Evolutionary conservation across 106 monocot species (phyloP).

Genomic region (Hemerocallis citrina): DNA sequence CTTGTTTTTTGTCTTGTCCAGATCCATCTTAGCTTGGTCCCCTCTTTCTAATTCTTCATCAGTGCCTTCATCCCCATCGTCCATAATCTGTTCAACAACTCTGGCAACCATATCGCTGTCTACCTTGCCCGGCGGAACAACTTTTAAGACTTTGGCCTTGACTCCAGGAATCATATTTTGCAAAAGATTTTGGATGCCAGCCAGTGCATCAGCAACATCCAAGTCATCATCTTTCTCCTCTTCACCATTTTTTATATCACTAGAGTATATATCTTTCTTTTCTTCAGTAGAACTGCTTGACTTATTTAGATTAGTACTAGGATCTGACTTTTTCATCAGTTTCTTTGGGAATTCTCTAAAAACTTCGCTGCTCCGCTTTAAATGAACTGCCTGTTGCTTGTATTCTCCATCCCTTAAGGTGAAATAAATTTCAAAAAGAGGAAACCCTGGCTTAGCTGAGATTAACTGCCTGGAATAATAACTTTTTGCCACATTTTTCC

Average conservation of each 20-base stretch:
- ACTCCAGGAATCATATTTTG: slow-evolving; percentile 68
- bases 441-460: no score
- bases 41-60: slow-evolving; percentile 45
- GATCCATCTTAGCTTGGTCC: no score
- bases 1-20: no score
- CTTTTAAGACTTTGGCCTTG: slow-evolving; percentile 71
- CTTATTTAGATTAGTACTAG: slow-evolving; percentile 23
- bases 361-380: slow-evolving; percentile 34
- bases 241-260: slow-evolving; percentile 35
- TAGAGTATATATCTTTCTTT: slow-evolving; percentile 22
- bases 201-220: slow-evolving; percentile 41
- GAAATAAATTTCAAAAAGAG: no score
- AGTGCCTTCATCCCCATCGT: slow-evolving; percentile 60
- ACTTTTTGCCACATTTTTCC: slow-evolving; percentile 93
- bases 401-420: no score
- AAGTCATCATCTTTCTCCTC: slow-evolving; percentile 52
- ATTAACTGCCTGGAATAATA: slow-evolving; percentile 92
- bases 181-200: slow-evolving; percentile 51
- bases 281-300: slow-evolving; percentile 26
- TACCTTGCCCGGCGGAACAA: slow-evolving; percentile 58
- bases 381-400: slow-evolving; percentile 88
- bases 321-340: slow-evolving; percentile 5
- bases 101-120: slow-evolving; percentile 73
- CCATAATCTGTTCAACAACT: slow-evolving; percentile 82
- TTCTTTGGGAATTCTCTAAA: slow-evolving; percentile 22